A percentile compares a stretch with the other conserved stretches of the same genome.
phyloP scores from a whole-genome alignment of 2,329 filamentous ascomycete genomes.

The Microdochium bolleyi region DNA sequence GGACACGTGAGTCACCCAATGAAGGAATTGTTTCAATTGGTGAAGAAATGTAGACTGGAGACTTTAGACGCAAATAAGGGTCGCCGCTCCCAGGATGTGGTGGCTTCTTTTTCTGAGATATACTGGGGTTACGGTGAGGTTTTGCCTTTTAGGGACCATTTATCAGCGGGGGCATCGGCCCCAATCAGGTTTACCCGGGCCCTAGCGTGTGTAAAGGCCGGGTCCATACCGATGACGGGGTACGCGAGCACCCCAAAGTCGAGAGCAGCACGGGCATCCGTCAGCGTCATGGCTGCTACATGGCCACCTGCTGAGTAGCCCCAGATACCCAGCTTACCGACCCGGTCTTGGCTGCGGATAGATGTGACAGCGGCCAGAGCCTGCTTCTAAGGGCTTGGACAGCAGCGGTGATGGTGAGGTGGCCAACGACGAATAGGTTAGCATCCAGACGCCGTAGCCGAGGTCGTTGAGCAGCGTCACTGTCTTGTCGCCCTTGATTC shows the following conservation, averaged over 20 bases:
- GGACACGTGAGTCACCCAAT: too few species aligned
- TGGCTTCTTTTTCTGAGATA: too few species aligned
- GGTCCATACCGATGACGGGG: slow-evolving; percentile 12
- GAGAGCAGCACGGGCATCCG: slow-evolving; percentile 7
- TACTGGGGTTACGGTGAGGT: too few species aligned
- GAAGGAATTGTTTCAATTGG: too few species aligned
- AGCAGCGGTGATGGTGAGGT: slow-evolving; percentile 9
- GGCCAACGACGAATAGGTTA: slow-evolving; percentile 8
- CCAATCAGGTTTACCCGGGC: slow-evolving; percentile 12
- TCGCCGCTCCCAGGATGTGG: too few species aligned
- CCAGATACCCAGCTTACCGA: slow-evolving; percentile 12
- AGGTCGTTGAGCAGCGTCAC: slow-evolving; percentile 7
- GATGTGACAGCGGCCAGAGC: slow-evolving; percentile 9
- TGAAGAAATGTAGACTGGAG: too few species aligned
- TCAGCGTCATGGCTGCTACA: slow-evolving; percentile 11
- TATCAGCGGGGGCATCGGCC: slow-evolving; percentile 7
- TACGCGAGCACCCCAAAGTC: slow-evolving; percentile 14
- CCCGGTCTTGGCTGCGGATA: slow-evolving; percentile 8
- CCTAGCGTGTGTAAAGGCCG: slow-evolving; percentile 6
- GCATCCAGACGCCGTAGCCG: slow-evolving; percentile 12
- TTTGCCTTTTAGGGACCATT: too few species aligned
- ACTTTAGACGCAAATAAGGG: too few species aligned
- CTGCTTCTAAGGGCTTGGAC: slow-evolving; percentile 8
- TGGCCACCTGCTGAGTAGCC: slow-evolving; percentile 14
- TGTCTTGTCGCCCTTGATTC: slow-evolving; percentile 7